Conservation (phyloP, 2,329 filamentous ascomycete genomes). For the Paraphaeosphaeria sporulosa region DNA sequence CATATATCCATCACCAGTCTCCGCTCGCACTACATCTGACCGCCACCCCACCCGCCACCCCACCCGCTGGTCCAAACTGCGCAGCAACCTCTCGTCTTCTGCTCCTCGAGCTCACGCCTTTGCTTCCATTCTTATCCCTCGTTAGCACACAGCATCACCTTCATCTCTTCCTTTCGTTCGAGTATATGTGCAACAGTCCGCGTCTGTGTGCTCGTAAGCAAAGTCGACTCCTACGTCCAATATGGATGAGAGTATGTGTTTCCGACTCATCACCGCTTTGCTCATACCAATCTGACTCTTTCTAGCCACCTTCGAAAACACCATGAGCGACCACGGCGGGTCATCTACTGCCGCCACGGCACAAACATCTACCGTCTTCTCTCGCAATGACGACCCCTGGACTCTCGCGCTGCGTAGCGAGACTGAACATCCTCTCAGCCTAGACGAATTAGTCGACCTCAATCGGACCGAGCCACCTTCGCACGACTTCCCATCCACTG, state of each 20-base stretch:
- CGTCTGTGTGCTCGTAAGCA: conserved; percentile 19
- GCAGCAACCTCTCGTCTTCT: neutral
- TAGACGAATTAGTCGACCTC: conserved; percentile 28
- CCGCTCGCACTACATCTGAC: neutral
- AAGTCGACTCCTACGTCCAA: conserved; percentile 23
- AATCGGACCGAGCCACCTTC: conserved; percentile 18
- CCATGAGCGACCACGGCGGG: conserved; percentile 22
- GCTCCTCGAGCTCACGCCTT: neutral
- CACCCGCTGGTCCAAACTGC: neutral
- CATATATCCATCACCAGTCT: neutral
- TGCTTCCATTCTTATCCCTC: neutral
- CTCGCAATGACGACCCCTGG: conserved; percentile 29
- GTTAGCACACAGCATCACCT: neutral
- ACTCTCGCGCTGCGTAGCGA: conserved; percentile 24
- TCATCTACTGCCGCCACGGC: conserved; percentile 21
- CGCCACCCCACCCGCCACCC: neutral
- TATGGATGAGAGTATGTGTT: conserved; percentile 30
- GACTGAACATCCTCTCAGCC: conserved; percentile 14
- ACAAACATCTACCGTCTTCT: conserved; percentile 18
- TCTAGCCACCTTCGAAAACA: conserved; percentile 32
- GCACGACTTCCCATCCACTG: conserved; percentile 18
- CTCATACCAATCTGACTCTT: conserved; percentile 13
- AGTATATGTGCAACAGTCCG: conserved; percentile 27
- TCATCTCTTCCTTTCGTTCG: neutral
- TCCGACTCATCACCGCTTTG: neutral